A percentile compares a stretch with the other conserved stretches of the same genome.
phyloP scores from a whole-genome alignment of 176 grass and related monocot species.

The Lolium multiflorum region DNA sequence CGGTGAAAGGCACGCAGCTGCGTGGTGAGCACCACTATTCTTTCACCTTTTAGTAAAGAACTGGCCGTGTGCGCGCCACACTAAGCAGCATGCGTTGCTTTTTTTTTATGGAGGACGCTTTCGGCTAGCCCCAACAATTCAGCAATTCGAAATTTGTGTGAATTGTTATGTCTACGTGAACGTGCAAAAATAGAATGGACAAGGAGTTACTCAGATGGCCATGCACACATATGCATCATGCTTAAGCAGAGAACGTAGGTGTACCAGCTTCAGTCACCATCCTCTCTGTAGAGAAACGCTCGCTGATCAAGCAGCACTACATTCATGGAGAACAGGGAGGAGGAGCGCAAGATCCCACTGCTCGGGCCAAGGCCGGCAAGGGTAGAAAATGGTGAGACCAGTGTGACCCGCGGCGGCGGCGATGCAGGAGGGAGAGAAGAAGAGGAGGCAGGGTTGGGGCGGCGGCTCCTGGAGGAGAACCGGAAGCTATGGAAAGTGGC shows the following conservation, averaged over 20 bases:
- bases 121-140: background rate
- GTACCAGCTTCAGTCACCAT: no score
- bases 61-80: slow-evolving; percentile 49
- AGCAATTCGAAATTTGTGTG: background rate
- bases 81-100: slow-evolving; percentile 42
- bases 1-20: slow-evolving; percentile 32
- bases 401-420: background rate
- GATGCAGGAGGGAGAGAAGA: background rate
- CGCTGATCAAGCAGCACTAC: background rate
- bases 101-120: slow-evolving; percentile 28
- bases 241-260: no score
- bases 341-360: background rate
- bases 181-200: background rate
- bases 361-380: background rate
- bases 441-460: background rate
- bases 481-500: slow-evolving; percentile 87
- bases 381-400: background rate
- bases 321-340: background rate
- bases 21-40: slow-evolving; percentile 68
- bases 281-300: background rate
- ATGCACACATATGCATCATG: no score
- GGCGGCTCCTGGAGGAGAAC: slow-evolving; percentile 68
- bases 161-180: background rate
- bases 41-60: slow-evolving; percentile 86
- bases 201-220: background rate